phyloP scores from a whole-genome alignment of 1,284 basidiomycete species.

The Cutaneotrichosporon cyanovorans region DNA sequence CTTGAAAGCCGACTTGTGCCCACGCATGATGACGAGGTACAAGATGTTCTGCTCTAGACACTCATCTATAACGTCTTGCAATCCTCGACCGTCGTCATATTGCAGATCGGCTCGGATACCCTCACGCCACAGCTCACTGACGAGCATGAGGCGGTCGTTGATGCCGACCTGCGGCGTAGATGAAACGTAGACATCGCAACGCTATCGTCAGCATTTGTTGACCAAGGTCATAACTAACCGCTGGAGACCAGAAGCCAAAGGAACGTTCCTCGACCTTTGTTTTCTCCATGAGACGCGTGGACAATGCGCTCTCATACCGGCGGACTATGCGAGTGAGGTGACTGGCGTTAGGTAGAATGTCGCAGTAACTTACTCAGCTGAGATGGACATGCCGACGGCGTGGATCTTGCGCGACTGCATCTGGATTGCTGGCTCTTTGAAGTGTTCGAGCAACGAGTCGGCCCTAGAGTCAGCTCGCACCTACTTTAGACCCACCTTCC shows the following conservation, averaged over 20 bases:
- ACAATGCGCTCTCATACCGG: conserved; percentile 45
- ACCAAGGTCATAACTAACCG: conserved; percentile 17
- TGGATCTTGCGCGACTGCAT: conserved; percentile 36
- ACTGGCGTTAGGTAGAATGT: conserved; percentile 13
- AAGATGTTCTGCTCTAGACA: conserved; percentile 45
- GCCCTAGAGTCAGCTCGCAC: not conserved
- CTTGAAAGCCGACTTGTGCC: conserved; percentile 38
- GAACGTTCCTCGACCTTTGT: conserved; percentile 47
- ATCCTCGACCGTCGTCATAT: conserved; percentile 46
- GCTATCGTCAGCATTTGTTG: conserved; percentile 39
- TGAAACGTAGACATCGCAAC: conserved; percentile 54
- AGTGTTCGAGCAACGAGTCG: conserved; percentile 47
- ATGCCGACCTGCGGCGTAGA: conserved; percentile 47
- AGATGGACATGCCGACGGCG: conserved; percentile 51
- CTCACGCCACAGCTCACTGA: conserved; percentile 51
- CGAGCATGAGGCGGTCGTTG: conserved; percentile 47
- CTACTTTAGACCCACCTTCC: conserved; percentile 47
- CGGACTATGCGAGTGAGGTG: conserved; percentile 48
- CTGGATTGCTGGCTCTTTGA: conserved; percentile 43
- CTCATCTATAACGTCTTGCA: conserved; percentile 40
- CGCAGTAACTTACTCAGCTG: conserved; percentile 42
- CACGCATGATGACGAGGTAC: conserved; percentile 41
- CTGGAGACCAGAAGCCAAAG: conserved; percentile 45
- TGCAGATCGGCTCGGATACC: conserved; percentile 53
- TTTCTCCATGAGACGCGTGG: conserved; percentile 44